Percentiles rank a stretch among this genome's conserved stretches.
Evolutionary conservation across 805 yeast genomes (phyloP).

Genomic region (Pichia kluyveri): DNA sequence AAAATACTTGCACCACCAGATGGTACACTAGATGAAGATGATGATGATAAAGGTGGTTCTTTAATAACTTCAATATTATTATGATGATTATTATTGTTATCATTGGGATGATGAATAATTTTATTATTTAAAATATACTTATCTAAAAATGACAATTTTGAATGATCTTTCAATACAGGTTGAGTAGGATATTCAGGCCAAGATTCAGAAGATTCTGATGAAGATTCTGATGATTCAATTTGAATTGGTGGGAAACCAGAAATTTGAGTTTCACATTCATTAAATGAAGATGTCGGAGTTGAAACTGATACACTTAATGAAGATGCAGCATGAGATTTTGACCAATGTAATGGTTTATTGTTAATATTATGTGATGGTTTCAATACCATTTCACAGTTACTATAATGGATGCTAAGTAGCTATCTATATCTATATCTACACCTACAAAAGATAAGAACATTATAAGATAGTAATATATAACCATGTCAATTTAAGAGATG

Average conservation of each 20-base stretch:
- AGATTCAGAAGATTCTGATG: neutral
- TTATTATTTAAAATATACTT: neutral
- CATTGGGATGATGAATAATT: neutral
- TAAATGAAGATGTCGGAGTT: neutral
- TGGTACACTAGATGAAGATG: too few relatives aligned
- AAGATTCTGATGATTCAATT: neutral
- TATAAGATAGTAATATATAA: too few relatives aligned
- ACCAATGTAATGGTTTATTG: neutral
- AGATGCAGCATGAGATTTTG: neutral
- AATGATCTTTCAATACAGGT: neutral
- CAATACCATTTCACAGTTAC: too few relatives aligned
- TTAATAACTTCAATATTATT: too few relatives aligned
- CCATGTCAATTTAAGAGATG: too few relatives aligned
- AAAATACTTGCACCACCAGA: conserved; percentile 13
- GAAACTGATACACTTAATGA: neutral
- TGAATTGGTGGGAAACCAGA: neutral
- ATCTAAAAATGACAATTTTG: neutral
- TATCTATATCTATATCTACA: too few relatives aligned
- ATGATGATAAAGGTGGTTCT: too few relatives aligned
- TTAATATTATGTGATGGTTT: too few relatives aligned
- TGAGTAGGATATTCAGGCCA: neutral
- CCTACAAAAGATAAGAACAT: too few relatives aligned
- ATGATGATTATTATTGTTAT: too few relatives aligned
- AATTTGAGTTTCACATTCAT: too few relatives aligned
- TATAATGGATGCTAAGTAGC: too few relatives aligned